Conservation (phyloP, 768 basidiomycete species). For the Suillus lakei region DNA sequence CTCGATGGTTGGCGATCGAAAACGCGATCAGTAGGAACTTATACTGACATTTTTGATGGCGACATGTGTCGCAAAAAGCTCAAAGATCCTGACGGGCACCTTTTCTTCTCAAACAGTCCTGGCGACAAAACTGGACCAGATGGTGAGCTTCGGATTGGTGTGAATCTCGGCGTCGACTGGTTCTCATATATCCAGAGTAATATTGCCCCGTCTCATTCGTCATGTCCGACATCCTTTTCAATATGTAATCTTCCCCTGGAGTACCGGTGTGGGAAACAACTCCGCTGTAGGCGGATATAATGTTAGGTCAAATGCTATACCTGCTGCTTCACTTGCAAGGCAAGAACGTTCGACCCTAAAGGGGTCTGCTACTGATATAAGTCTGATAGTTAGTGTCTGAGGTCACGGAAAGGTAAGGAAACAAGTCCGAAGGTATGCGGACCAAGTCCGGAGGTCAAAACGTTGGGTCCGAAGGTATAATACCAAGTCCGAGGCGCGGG, state of each 20-base stretch:
- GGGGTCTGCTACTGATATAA: too few species aligned
- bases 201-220: slow-evolving; percentile 41
- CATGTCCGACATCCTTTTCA: slow-evolving; percentile 38
- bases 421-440: too few species aligned
- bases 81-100: slow-evolving; percentile 17
- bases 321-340: too few species aligned
- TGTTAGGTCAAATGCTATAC: too few species aligned
- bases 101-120: slow-evolving; percentile 31
- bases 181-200: slow-evolving; percentile 40
- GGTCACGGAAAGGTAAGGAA: too few species aligned
- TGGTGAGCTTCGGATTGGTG: slow-evolving; percentile 34
- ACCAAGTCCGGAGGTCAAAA: too few species aligned
- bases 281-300: too few species aligned
- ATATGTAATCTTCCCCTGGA: slow-evolving; percentile 35
- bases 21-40: not conserved
- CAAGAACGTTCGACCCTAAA: too few species aligned
- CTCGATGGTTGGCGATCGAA: not conserved
- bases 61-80: not conserved
- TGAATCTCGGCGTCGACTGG: slow-evolving; percentile 39
- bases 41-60: slow-evolving; percentile 1
- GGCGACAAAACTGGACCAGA: slow-evolving; percentile 12
- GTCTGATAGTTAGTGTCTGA: too few species aligned
- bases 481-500: too few species aligned
- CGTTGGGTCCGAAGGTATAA: too few species aligned
- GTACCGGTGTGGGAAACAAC: too few species aligned